phyloP scores from a whole-genome alignment of 2,329 filamentous ascomycete genomes.

The Decorospora gaudefroyi region DNA sequence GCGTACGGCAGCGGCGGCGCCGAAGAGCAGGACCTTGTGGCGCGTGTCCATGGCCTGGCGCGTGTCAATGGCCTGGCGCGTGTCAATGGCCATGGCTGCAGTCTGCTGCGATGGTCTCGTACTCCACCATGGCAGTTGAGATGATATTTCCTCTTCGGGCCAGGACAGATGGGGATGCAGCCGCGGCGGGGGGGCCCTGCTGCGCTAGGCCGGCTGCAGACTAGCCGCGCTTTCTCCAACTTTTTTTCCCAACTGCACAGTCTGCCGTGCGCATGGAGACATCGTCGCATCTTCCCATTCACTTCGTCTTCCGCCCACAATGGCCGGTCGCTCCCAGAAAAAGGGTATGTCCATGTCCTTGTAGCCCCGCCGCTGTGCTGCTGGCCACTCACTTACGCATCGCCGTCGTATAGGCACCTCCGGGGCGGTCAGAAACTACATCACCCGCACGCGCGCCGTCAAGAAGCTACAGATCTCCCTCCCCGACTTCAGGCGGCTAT shows the following conservation, averaged over 20 bases:
- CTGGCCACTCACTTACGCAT: background rate
- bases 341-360: constrained; percentile 74
- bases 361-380: background rate
- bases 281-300: no score
- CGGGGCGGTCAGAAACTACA: constrained; percentile 96
- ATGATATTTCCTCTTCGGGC: no score
- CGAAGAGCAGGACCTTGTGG: constrained; percentile 70
- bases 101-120: constrained; percentile 5
- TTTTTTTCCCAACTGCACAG: constrained; percentile 34
- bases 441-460: constrained; percentile 94
- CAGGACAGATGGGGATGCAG: no score
- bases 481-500: constrained; percentile 95
- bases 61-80: no score
- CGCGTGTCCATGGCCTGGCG: constrained; percentile 55
- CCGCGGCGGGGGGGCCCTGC: constrained; percentile 23
- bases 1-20: constrained; percentile 75
- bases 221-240: no score
- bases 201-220: constrained; percentile 24
- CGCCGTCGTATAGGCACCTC: constrained; percentile 65
- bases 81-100: constrained; percentile 50
- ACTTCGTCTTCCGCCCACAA: constrained; percentile 24
- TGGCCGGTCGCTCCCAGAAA: constrained; percentile 51
- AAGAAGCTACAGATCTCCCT: constrained; percentile 97
- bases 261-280: constrained; percentile 8
- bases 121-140: constrained; percentile 23